Evolutionary conservation across 345 rosid genomes (phyloP), one percentile per base, ranked within the genome.

Genomic region (Eucalyptus dawsonii): DNA sequence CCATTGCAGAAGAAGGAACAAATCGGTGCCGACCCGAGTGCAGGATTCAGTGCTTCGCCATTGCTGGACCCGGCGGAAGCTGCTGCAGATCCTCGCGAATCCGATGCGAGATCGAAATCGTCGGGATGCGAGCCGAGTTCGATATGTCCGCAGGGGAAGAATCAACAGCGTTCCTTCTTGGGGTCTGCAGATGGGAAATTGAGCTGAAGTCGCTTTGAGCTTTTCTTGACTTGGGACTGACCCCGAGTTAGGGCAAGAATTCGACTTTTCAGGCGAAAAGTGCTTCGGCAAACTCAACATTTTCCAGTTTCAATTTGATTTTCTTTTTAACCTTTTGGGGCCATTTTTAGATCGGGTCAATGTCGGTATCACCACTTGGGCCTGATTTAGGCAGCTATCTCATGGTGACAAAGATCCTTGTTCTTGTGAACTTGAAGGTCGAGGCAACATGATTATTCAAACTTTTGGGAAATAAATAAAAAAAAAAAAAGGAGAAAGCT

Each of bases 1-100:
- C 98, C 99, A 96, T 95, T 89, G 86, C 45, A 58, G 44, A 81
- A 58, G 44, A 81, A 56, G 56, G 87, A 86, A 76, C 85, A 21
- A 76, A 21, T 40, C 85, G 85, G 47, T 17, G 60, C 50, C 13
- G 80, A 53, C 42, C 29, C n/a, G 76, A 24, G 11, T 29, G 47
- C 3, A 16, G 10, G 60, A 47, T 45, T 89, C 87, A 87, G 89
- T 27, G 34, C 34, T 80, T 19, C 50, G 86, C 65, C 88, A 89
- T 86, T 37, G 87, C 12, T 16, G 87, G 62, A 24, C 34, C 22
- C 37, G 50, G 83, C 51, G 44, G 16, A 17, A 83, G 49, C 37
- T 50, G 85, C 54, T 50, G 85, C 54, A 40, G 72, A 86, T 50
- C 83, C 45, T 12, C n/a, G 69, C 13, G 86, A 44, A 56, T 25